Evolutionary conservation across 805 yeast genomes (phyloP).

Genomic region (Yamadazyma philogaea): DNA sequence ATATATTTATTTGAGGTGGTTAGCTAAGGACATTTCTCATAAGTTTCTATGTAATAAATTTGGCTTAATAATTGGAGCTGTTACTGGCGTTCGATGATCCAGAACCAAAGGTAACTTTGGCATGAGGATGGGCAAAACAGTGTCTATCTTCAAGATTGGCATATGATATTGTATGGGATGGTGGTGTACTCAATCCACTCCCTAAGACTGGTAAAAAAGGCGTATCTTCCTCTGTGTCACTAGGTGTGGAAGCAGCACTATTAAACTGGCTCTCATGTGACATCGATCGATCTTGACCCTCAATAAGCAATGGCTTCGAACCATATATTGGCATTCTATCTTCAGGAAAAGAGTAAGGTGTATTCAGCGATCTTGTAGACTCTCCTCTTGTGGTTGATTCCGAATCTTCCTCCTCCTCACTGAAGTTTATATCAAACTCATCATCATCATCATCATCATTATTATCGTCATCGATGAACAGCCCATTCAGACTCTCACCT

Average conservation of each 20-base stretch:
- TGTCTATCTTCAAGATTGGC: conserved; percentile 32
- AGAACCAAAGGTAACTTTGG: conserved; percentile 26
- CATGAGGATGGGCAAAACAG: conserved; percentile 45
- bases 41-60: too few species aligned
- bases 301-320: neutral
- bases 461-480: neutral
- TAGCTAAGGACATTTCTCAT: neutral
- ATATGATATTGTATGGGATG: conserved; percentile 17
- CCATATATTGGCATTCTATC: neutral
- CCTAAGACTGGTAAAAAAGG: conserved; percentile 30
- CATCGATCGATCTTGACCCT: neutral
- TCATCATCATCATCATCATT: conserved; percentile 7
- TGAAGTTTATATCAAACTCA: conserved; percentile 37
- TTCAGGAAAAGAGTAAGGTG: neutral
- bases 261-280: neutral
- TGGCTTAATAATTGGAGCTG: neutral
- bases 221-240: conserved; percentile 23
- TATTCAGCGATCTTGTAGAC: neutral
- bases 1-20: neutral
- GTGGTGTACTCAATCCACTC: conserved; percentile 31
- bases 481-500: neutral
- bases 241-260: conserved; percentile 8
- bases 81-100: conserved; percentile 7
- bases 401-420: conserved; percentile 20
- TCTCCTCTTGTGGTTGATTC: neutral